Evolutionary conservation across 1,139 yeast species (phyloP), one percentile per base, ranked within the genome.

Genomic region (Kodamaea sp.): DNA sequence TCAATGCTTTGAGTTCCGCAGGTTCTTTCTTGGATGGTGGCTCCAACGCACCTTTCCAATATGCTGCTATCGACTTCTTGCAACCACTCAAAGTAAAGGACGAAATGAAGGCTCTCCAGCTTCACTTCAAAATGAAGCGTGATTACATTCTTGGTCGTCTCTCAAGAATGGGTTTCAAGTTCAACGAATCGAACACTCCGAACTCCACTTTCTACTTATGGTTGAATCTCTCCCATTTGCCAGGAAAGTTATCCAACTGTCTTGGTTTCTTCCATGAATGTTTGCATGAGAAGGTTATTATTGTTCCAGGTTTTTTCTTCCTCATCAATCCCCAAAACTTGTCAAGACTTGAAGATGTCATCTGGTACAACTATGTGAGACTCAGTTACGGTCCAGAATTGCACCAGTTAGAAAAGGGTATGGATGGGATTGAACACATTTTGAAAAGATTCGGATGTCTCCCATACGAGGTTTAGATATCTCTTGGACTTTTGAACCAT

Each of bases 241-340:
- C 84, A 2, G 77, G 78, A 1, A 79, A 79, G 50, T 62, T 79
- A 38, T 67, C 78, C 38, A 78, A 79, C 48, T 77, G 83, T 49
- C 64, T 79, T 32, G 84, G 85, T 0, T 80, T 80, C 48, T 80
- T 80, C 71, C 85, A 80, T 51, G 86, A 79, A 53, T 78, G 83
- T 45, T 62, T 80, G 31, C 83, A 78, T 49, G 83, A 79, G 44
- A 72, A 70, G 48, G 82, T 78, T 11, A 80, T 80, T 52, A 74
- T 76, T 26, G 86, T 80, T 12, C 86, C 85, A 2, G 85, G 86
- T 4, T 78, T 80, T 45, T 79, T 79, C 66, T 80, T 80, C 51
- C 78, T 79, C 51, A 68, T 80, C 46, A 80, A 80, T 47, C 85
- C 85, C 9, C 73, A 78, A 45, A 79, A 80, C 48, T 73, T 80